These are phyloP conservation scores for Urostyla sp. DNA, from an alignment of 73 alveolate species.

Conservation along the genomic window DNA sequence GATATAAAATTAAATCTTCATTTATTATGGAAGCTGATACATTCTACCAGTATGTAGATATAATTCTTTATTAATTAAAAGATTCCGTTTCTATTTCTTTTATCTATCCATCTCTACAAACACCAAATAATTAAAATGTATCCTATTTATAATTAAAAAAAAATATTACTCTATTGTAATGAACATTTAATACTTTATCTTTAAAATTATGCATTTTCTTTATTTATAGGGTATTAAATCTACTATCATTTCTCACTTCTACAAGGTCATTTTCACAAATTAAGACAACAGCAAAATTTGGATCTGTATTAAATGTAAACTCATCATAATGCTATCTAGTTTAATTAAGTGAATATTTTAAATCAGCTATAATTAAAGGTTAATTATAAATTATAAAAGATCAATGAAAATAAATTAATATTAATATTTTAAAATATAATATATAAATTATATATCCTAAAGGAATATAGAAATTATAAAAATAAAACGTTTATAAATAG, in stretches of 20 bases:
- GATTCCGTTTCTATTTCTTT: conserved; percentile 35
- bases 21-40: background rate
- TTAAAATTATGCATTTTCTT: conserved; percentile 14
- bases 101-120: conserved; percentile 23
- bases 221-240: background rate
- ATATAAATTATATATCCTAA: too few species aligned
- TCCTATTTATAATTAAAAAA: too few species aligned
- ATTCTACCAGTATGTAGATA: conserved; percentile 2
- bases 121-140: conserved; percentile 5
- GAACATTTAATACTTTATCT: background rate
- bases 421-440: too few species aligned
- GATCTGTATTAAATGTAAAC: conserved; percentile 10
- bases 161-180: too few species aligned
- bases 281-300: conserved; percentile 18
- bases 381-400: background rate
- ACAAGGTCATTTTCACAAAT: conserved; percentile 24
- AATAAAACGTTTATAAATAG: background rate
- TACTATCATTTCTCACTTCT: conserved; percentile 17
- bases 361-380: background rate
- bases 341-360: background rate
- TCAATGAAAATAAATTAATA: too few species aligned
- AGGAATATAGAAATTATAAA: background rate
- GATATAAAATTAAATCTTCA: background rate
- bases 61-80: conserved; percentile 2
- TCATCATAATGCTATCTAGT: conserved; percentile 9